Evolutionary conservation across 2,329 filamentous ascomycete genomes (phyloP).

Genomic region (Ophiosphaerella herpotricha): DNA sequence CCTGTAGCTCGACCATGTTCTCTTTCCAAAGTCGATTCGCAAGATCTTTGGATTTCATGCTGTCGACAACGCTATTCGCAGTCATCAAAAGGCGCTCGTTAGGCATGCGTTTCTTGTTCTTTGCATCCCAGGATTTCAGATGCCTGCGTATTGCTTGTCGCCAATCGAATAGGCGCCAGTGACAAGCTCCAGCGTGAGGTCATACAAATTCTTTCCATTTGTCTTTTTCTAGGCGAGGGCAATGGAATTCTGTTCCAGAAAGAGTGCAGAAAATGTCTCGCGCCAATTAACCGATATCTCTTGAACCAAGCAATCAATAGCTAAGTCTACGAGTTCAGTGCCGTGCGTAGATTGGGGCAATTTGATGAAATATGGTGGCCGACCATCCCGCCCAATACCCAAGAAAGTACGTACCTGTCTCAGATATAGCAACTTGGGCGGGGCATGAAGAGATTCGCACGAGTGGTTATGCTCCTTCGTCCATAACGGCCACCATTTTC

Average conservation of each 20-base stretch:
- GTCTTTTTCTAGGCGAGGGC: constrained; percentile 1
- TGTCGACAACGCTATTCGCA: constrained; percentile 3
- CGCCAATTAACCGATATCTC: constrained; percentile 25
- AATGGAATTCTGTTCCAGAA: constrained; percentile 16
- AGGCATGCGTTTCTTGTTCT: constrained; percentile 20
- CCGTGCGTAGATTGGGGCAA: constrained; percentile 16
- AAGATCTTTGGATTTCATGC: background rate
- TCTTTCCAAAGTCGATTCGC: background rate
- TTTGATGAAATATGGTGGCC: constrained; percentile 23
- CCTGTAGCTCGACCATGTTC: background rate
- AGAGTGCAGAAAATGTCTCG: constrained; percentile 17
- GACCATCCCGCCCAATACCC: constrained; percentile 22
- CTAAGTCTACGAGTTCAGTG: constrained; percentile 19
- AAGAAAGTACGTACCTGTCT: background rate
- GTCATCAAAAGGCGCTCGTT: constrained; percentile 16
- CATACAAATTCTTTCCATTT: constrained; percentile 8
- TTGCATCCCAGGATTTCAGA: constrained; percentile 13
- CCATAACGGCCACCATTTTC: background rate
- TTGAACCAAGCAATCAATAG: constrained; percentile 15
- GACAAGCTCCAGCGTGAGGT: constrained; percentile 5
- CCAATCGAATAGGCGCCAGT: background rate
- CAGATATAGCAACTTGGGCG: too few relatives aligned
- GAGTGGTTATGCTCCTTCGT: too few relatives aligned
- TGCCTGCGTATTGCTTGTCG: constrained; percentile 19
- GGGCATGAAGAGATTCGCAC: too few relatives aligned